Evolutionary conservation across 495 filamentous ascomycete species (phyloP).

Genomic region (Aspergillus baeticus): DNA sequence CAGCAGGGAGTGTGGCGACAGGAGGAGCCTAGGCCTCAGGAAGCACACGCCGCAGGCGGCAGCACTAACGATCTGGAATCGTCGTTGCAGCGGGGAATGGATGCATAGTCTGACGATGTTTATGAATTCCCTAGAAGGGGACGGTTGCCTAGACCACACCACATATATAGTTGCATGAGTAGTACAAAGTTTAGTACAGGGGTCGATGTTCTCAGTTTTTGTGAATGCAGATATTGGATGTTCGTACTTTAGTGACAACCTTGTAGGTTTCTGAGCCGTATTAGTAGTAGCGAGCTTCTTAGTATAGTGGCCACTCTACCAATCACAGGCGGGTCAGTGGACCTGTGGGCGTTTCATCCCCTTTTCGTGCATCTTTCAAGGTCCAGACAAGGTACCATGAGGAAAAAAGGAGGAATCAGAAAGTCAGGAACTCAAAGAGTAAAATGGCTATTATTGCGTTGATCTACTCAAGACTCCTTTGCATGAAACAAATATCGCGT

Average conservation of each 20-base stretch:
- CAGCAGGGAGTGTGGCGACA: slow-evolving; percentile 68
- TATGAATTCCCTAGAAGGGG: slow-evolving; percentile 13
- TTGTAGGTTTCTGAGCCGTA: too few species aligned
- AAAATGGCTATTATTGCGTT: background rate
- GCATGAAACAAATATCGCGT: slow-evolving; percentile 1
- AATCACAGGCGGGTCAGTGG: slow-evolving; percentile 7
- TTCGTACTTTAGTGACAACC: too few species aligned
- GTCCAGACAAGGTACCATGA: background rate
- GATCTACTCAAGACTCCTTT: background rate
- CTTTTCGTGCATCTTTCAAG: slow-evolving; percentile 5
- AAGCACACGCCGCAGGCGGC: slow-evolving; percentile 55
- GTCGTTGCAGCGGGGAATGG: slow-evolving; percentile 79
- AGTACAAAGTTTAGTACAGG: slow-evolving; percentile 1
- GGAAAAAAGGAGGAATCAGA: background rate
- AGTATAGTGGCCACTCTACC: background rate
- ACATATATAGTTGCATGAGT: slow-evolving; percentile 14
- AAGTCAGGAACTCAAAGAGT: background rate
- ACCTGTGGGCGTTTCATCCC: slow-evolving; percentile 10
- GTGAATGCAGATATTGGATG: slow-evolving; percentile 4
- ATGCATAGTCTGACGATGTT: slow-evolving; percentile 41
- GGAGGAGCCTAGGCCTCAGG: slow-evolving; percentile 87
- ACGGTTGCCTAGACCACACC: slow-evolving; percentile 11
- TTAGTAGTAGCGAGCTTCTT: too few species aligned
- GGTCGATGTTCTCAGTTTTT: background rate
- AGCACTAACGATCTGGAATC: slow-evolving; percentile 69